These are phyloP conservation scores for Talaromyces pinophilus DNA, from an alignment of 2,329 filamentous ascomycete species.

Conservation along the genomic window DNA sequence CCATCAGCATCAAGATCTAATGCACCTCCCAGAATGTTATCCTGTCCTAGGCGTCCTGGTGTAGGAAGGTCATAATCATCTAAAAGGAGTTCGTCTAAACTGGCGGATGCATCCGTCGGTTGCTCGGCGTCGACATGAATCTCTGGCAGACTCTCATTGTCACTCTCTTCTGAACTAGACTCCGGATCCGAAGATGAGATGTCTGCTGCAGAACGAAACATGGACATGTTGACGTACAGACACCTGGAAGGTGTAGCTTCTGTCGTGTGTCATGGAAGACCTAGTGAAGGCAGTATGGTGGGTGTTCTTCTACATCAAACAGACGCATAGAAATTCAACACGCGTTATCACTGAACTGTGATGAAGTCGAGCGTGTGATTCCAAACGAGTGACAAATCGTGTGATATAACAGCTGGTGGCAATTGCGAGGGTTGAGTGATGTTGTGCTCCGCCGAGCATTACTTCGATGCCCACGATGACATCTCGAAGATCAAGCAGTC, in stretches of 20 bases:
- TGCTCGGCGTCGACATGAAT: conserved; percentile 9
- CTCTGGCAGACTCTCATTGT: conserved; percentile 20
- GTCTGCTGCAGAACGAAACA: conserved; percentile 44
- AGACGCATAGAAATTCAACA: not conserved
- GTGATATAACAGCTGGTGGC: not conserved
- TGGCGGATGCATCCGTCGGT: not conserved
- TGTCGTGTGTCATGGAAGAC: conserved; percentile 14
- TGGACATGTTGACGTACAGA: conserved; percentile 36
- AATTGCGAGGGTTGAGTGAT: not conserved
- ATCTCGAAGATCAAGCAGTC: conserved; percentile 4
- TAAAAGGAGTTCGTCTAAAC: conserved; percentile 17
- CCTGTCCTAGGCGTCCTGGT: conserved; percentile 28
- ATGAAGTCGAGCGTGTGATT: not conserved
- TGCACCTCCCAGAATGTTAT: conserved; percentile 20
- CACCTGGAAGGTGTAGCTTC: conserved; percentile 9
- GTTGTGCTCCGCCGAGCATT: conserved; percentile 11
- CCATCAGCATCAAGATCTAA: conserved; percentile 38
- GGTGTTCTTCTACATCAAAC: not conserved
- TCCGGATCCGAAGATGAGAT: conserved; percentile 41
- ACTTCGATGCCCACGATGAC: conserved; percentile 4
- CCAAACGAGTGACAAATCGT: not conserved
- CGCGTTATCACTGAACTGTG: not conserved
- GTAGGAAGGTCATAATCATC: conserved; percentile 25
- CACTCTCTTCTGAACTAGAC: conserved; percentile 31
- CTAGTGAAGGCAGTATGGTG: not conserved